Base-by-base conservation (phyloP, 2,329 filamentous ascomycete genomes). In the Colletotrichum sp. region DNA sequence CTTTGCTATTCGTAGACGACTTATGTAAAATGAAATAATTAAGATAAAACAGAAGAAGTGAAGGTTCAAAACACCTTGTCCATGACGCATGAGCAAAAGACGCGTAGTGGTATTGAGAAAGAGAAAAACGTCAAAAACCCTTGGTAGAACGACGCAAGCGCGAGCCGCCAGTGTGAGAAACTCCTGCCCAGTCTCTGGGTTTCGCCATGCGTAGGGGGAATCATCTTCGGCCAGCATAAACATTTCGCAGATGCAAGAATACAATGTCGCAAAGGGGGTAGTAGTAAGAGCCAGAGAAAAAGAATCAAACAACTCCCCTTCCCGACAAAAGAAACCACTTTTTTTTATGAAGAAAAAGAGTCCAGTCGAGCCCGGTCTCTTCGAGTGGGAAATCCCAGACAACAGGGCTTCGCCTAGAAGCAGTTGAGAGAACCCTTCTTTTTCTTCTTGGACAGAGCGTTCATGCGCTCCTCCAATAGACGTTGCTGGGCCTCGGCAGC, bases 401-500 rank as follows among this genome's bases (percentile, higher is more conserved):
- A 49, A 77, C 72, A 80, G 81, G 80, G 59, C 78, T 79, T 76
- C 72, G 79, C 83, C 86, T 95, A 98, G 89, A 99, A 99, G 91
- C 97, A 99, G 89, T 98, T 99, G 86, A 99, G 90, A 80, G 94
- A 96, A 81, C 94, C 93, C 91, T 98, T 98, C 90, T 96, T 96
- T 92, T 98, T 96, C 91, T 96, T 98, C 89, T 91, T 92, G 86
- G 93, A 96, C 84, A 97, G 94, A 75, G 95, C 93, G 82, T 96
- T 96, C 93, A 99, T 99, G 72, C 96, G 92, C 88, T 98, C 95
- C 87, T 99, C 96, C 30, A 99, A 91, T 81, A 98, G 95, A 52
- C 94, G 95, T 70, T 95, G 91, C 59, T 97, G 97, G 79, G 94
- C 92, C 88, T 99, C 97, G 44, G 98, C 96, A 78, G 96, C 95